phyloP scores from a whole-genome alignment of 1,139 yeast species.

The Yamadazyma friedrichii region DNA sequence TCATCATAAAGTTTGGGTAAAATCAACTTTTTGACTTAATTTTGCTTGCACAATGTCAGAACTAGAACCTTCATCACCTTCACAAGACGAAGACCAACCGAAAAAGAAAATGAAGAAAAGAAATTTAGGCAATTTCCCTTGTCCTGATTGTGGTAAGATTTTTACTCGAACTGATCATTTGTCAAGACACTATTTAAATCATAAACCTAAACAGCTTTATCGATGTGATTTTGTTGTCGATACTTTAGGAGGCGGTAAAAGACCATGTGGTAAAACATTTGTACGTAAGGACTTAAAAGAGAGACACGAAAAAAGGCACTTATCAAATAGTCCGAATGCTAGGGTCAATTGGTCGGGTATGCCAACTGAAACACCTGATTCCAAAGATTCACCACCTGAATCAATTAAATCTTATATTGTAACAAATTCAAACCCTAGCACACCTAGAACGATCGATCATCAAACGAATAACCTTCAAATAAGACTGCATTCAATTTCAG shows the following conservation, averaged over 20 bases:
- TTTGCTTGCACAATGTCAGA: conserved; percentile 6
- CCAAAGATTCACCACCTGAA: conserved; percentile 9
- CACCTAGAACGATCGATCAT: not conserved
- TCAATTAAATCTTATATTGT: conserved; percentile 1
- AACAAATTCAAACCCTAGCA: not conserved
- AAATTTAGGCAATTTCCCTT: conserved; percentile 20
- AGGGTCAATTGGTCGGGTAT: conserved; percentile 16
- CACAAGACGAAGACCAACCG: not conserved
- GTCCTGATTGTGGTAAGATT: conserved; percentile 40
- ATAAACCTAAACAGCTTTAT: conserved; percentile 36
- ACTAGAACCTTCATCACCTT: conserved; percentile 7
- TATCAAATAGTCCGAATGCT: conserved; percentile 9
- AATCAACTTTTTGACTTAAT: not conserved
- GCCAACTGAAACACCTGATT: conserved; percentile 8
- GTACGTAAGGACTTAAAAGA: conserved; percentile 44
- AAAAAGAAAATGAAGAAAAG: conserved; percentile 11
- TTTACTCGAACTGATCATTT: conserved; percentile 46
- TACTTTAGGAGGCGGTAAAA: conserved; percentile 23
- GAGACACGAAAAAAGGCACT: conserved; percentile 37
- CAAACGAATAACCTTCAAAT: not conserved
- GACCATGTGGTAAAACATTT: conserved; percentile 42
- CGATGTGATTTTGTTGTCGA: conserved; percentile 36
- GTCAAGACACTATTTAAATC: conserved; percentile 45
- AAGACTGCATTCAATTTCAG: conserved; percentile 1
- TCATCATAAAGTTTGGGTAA: no score